phyloP scores from a whole-genome alignment of 1,139 yeast species.

The Scheffersomyces lignicola region DNA sequence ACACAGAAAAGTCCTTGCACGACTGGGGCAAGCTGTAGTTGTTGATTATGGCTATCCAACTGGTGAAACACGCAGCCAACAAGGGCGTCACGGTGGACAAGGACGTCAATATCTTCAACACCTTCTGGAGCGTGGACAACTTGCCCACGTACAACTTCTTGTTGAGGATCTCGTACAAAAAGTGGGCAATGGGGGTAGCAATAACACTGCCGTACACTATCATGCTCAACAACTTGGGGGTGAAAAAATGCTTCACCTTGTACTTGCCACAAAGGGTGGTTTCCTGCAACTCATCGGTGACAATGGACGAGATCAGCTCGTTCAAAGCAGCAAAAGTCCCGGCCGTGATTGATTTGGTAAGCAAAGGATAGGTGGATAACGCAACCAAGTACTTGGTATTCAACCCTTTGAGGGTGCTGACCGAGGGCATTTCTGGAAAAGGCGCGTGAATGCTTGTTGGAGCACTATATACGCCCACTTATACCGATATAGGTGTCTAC shows the following conservation, averaged over 20 bases:
- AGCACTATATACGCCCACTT: too few relatives aligned
- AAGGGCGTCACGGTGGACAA: constrained; percentile 66
- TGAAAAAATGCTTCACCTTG: constrained; percentile 37
- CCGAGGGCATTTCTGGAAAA: constrained; percentile 4
- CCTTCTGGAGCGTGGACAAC: constrained; percentile 36
- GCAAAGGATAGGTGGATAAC: constrained; percentile 50
- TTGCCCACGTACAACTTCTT: constrained; percentile 41
- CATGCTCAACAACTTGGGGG: constrained; percentile 60
- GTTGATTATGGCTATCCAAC: constrained; percentile 53
- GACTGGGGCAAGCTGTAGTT: constrained; percentile 20
- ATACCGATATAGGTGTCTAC: too few relatives aligned
- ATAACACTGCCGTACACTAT: constrained; percentile 69
- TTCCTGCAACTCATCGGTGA: constrained; percentile 46
- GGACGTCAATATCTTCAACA: constrained; percentile 61
- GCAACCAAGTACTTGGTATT: constrained; percentile 39
- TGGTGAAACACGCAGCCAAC: constrained; percentile 55
- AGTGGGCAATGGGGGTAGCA: constrained; percentile 76
- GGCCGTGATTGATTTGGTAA: constrained; percentile 62
- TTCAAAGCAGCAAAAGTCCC: constrained; percentile 58
- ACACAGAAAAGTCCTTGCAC: constrained; percentile 7
- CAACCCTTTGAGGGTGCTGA: constrained; percentile 10
- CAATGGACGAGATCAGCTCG: constrained; percentile 55
- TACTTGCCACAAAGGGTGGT: constrained; percentile 11
- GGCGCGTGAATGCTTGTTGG: too few relatives aligned
- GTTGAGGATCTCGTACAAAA: constrained; percentile 49